Evolutionary conservation across 2,329 filamentous ascomycete species (phyloP).

Genomic region (Chrysoporthe cubensis): DNA sequence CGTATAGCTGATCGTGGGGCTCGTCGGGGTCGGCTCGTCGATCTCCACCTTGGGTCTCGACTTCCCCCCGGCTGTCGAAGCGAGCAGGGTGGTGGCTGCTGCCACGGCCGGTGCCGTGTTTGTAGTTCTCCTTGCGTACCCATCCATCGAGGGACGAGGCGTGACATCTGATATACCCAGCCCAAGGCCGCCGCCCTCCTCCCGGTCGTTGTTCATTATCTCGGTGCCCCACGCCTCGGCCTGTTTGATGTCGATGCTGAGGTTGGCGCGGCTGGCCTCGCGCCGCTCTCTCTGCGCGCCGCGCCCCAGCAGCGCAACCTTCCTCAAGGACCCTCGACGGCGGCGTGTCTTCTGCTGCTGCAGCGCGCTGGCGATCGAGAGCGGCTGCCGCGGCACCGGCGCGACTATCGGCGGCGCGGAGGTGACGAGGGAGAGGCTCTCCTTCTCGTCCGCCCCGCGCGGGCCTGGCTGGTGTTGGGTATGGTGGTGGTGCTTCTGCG

Average conservation of each 20-base stretch:
- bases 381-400: conserved; percentile 38
- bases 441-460: conserved; percentile 13
- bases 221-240: conserved; percentile 29
- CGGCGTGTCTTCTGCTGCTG: conserved; percentile 62
- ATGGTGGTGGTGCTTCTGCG: conserved; percentile 31
- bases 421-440: conserved; percentile 14
- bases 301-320: conserved; percentile 81
- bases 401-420: conserved; percentile 24
- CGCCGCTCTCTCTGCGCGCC: conserved; percentile 65
- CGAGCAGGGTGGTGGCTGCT: conserved; percentile 27
- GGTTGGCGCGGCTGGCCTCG: conserved; percentile 48
- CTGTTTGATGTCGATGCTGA: conserved; percentile 48
- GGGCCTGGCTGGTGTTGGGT: conserved; percentile 24
- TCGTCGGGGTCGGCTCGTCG: conserved; percentile 43
- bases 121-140: conserved; percentile 44
- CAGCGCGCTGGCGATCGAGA: conserved; percentile 46
- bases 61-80: conserved; percentile 9
- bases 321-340: conserved; percentile 83
- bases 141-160: conserved; percentile 52
- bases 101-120: conserved; percentile 29
- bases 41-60: conserved; percentile 26
- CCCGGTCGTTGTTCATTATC: conserved; percentile 2
- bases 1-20: conserved; percentile 64
- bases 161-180: conserved; percentile 53
- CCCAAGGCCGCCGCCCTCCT: conserved; percentile 42